Conservation (phyloP, 225 moss, liverwort and hornwort genomes). For the Physcomitrium patens region DNA sequence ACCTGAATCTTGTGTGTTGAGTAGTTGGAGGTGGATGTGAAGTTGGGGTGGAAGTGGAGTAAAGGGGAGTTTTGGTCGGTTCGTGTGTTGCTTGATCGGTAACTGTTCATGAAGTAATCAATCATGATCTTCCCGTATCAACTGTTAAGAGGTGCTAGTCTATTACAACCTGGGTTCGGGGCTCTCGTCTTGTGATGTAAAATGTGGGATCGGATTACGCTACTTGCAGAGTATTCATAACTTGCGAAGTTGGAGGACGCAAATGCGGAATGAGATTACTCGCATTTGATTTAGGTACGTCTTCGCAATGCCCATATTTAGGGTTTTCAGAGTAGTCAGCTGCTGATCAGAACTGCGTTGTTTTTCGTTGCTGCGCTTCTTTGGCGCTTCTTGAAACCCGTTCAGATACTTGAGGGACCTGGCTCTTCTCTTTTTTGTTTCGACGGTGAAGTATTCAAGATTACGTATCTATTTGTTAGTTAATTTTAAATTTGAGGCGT, state of each 20-base stretch:
- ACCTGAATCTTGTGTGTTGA: neutral
- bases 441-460: neutral
- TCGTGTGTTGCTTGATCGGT: too few species aligned
- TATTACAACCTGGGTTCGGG: neutral
- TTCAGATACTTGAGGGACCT: slow-evolving; percentile 17
- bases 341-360: slow-evolving; percentile 17
- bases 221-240: neutral
- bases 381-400: slow-evolving; percentile 33
- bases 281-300: neutral
- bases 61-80: neutral
- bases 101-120: neutral
- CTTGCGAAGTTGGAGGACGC: slow-evolving; percentile 4
- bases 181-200: neutral
- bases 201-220: slow-evolving; percentile 16
- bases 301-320: slow-evolving; percentile 25
- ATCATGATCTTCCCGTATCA: slow-evolving; percentile 49
- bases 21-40: too few species aligned
- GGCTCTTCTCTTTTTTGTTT: neutral
- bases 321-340: slow-evolving; percentile 25
- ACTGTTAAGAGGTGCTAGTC: slow-evolving; percentile 36
- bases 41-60: neutral
- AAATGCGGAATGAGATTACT: slow-evolving; percentile 3
- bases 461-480: neutral
- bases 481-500: neutral
- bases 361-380: slow-evolving; percentile 11